Evolutionary conservation across 306 rosid genomes (phyloP), one percentile per base, ranked within the genome.

Genomic region (Acmispon strigosus): DNA sequence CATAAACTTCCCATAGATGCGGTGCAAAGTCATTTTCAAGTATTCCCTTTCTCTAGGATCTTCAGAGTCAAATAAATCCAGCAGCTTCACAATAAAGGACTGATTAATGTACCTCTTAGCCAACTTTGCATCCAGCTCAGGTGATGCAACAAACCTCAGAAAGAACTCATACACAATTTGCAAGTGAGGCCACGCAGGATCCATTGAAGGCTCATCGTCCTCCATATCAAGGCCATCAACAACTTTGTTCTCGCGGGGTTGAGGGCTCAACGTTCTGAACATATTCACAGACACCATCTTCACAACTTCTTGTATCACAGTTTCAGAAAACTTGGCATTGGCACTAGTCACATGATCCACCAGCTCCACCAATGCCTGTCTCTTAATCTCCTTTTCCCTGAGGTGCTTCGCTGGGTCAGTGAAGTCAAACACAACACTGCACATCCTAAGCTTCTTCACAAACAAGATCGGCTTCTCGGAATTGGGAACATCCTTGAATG

Each of bases 101-200:
- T 80, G 88, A 79, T 88, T 86, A 55, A 88, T 73, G 42, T 85
- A 85, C 69, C 80, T 72, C 72, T 88, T 88, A 42, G 90, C 87
- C 81, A 88, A 56, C 79, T 88, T 88, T 12, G 88, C 87, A 47
- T 88, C 88, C 60, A 78, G 71, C 80, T 88, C 88, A 48, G 88
- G 78, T 9, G 94, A 88, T 47, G 88, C 82, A 9, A 88, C 81
- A 69, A 88, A 88, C 69, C 88, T 83, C 36, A 88, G 78, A 76
- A 85, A 76, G 69, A 88, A 78, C 22, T 49, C 54, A 16, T 49
- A 49, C 44, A 41, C 54, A 49, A 88, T 62, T 69, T 88, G 94
- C 81, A 88, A 82, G 76, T 88, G 94, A 45, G 88, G 84, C 94
- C 94, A 88, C 2, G 84, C 82, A 29, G 86, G 88, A 75, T 88